These are phyloP conservation scores for Ophiostoma populinum DNA, from an alignment of 2,329 filamentous ascomycete genomes.

Conservation along the genomic window DNA sequence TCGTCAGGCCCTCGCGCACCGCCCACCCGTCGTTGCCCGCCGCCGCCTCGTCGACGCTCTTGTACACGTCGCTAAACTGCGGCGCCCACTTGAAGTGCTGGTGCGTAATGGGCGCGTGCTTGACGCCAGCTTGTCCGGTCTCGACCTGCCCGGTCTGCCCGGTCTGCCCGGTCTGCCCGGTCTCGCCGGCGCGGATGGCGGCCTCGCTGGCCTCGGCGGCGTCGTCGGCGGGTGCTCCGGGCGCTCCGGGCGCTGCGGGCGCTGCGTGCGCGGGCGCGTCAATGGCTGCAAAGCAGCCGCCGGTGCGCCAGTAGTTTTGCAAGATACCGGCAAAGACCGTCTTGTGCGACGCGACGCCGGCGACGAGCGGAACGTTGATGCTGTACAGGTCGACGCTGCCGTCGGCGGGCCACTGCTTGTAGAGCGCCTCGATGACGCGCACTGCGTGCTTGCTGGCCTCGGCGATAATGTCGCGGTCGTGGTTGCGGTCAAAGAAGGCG, in stretches of 20 bases:
- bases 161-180: constrained; percentile 25
- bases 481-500: constrained; percentile 74
- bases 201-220: too few species aligned
- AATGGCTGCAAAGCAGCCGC: constrained; percentile 72
- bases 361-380: constrained; percentile 76
- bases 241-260: constrained; percentile 11
- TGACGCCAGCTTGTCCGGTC: too few species aligned
- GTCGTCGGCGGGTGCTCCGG: too few species aligned
- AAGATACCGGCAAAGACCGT: constrained; percentile 73
- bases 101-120: constrained; percentile 25
- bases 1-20: constrained; percentile 73
- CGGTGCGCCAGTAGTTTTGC: constrained; percentile 78
- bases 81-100: constrained; percentile 94
- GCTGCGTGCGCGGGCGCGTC: constrained; percentile 30
- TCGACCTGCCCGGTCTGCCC: too few species aligned
- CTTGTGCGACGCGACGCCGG: constrained; percentile 53
- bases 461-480: constrained; percentile 65
- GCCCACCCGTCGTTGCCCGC: constrained; percentile 89
- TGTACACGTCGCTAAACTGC: constrained; percentile 69
- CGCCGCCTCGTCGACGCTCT: constrained; percentile 61
- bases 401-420: constrained; percentile 52
- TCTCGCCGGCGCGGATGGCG: constrained; percentile 47
- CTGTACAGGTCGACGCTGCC: constrained; percentile 65
- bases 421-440: constrained; percentile 62
- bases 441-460: constrained; percentile 61